Conservation (phyloP, 2,329 filamentous ascomycete species). For the Penicillium polonicum region DNA sequence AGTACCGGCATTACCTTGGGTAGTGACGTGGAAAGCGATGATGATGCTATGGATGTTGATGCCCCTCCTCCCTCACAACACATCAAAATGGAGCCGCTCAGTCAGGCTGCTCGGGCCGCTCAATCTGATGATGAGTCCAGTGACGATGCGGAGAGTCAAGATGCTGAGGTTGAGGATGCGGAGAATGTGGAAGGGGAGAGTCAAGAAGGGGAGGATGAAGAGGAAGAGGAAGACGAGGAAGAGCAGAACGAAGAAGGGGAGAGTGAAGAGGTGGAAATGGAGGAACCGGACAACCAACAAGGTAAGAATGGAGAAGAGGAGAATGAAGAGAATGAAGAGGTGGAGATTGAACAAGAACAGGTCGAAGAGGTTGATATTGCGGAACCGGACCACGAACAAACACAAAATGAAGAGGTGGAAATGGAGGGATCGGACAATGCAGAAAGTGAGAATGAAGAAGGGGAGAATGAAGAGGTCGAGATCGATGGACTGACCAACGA, state of each 20-base stretch:
- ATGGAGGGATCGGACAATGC: no score
- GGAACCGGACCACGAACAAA: not conserved
- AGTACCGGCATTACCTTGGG: conserved; percentile 33
- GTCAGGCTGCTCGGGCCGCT: not conserved
- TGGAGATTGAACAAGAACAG: not conserved
- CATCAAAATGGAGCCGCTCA: conserved; percentile 14
- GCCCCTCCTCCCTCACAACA: conserved; percentile 3
- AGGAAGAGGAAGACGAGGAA: not conserved
- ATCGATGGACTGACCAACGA: not conserved
- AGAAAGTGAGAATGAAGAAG: not conserved
- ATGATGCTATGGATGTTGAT: conserved; percentile 27
- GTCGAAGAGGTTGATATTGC: not conserved
- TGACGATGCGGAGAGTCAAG: conserved; percentile 9
- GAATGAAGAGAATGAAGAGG: not conserved
- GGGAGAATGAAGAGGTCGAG: not conserved
- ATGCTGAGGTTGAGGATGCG: not conserved
- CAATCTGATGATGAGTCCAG: not conserved
- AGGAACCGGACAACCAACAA: not conserved
- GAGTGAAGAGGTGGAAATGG: not conserved
- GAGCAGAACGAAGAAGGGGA: not conserved
- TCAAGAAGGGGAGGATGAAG: conserved; percentile 12
- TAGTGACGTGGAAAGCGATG: conserved; percentile 28
- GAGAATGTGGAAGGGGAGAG: conserved; percentile 18
- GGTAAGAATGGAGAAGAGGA: not conserved
- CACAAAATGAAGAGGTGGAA: no score